Conservation (phyloP, 805 yeast species). For the Saccharomycopsis malanga region DNA sequence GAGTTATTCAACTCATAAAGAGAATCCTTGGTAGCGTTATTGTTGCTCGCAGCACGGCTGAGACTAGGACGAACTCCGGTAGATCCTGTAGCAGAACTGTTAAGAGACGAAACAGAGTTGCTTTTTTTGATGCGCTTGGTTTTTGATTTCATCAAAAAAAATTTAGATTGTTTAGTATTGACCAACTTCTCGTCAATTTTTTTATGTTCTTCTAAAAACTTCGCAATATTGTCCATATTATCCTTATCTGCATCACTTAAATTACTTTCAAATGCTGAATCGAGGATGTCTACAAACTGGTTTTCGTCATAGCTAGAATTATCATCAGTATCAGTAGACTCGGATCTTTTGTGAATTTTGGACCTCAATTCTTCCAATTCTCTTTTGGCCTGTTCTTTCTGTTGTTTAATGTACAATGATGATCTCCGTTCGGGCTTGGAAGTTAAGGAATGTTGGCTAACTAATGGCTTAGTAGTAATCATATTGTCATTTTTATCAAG, state of each 20-base stretch:
- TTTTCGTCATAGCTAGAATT: constrained; percentile 5
- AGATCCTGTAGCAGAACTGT: neutral
- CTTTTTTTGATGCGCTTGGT: constrained; percentile 10
- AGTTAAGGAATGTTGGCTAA: neutral
- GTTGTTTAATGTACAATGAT: neutral
- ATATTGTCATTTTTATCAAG: neutral
- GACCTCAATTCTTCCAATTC: constrained; percentile 6
- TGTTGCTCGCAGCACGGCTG: neutral
- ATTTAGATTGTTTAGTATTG: constrained; percentile 18
- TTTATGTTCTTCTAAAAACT: constrained; percentile 19
- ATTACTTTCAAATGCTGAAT: constrained; percentile 5
- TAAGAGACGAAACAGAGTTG: constrained; percentile 4
- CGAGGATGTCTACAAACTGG: constrained; percentile 13
- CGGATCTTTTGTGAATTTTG: constrained; percentile 2
- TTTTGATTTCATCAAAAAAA: constrained; percentile 6
- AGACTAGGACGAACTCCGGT: neutral
- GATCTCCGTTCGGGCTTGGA: neutral
- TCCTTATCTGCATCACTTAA: neutral
- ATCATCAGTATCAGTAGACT: neutral
- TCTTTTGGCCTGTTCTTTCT: constrained; percentile 7
- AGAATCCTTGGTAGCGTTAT: neutral
- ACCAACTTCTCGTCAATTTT: constrained; percentile 16
- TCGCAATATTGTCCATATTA: constrained; percentile 6
- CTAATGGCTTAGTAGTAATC: neutral
- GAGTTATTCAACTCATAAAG: constrained; percentile 14